Evolutionary conservation across 1,139 yeast species (phyloP), one percentile per base, ranked within the genome.

Genomic region (Taphrina wiesneri): DNA sequence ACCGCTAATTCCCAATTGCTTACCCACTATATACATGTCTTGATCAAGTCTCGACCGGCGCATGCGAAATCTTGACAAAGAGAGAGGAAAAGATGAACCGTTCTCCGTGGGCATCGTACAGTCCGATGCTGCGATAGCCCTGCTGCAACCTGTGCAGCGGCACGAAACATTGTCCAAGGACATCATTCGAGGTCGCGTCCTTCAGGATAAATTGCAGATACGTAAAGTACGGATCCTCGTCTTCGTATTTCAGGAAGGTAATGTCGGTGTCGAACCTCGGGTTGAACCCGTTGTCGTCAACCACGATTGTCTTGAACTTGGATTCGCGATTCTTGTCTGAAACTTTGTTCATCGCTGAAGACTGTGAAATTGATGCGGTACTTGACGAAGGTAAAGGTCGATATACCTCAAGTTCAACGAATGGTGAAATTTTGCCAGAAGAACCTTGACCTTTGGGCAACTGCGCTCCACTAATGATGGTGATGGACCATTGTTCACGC

Each of bases 61-160:
- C 43, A 23, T 26, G 23, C 21, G 56, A 25, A 5, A 51, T 60
- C 19, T 81, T 81, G 30, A 90, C 81, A 74, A 90, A 88, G 34
- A 90, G 74, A 2, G 90, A 86, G 4, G 96, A 88, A 74, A 88
- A 88, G 9, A 89, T 83, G 71, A 86, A 84, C 71, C 86, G 89
- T 74, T 90, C 96, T 0, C 97, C 97, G 67, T 85, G 83, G 39
- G 80, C 73, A 74, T 90, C 96, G 73, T 83, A 84, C 26, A 92
- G 76, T 0, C 90, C 90, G 21, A 91, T 75, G 72, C 90, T 92
- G 66, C 97, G 80, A 75, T 86, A 93, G 0, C 98, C 98, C n/a
- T 56, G 69, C 23, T 68, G 65, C 7, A 70, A 47, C 89, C 74
- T 69, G 85, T 84, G 30, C 70, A 76, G 13, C 25, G 64, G 64